Evolutionary conservation across 257 asterid genomes (phyloP), one percentile per base, ranked within the genome.

Genomic region (Capsicum baccatum): DNA sequence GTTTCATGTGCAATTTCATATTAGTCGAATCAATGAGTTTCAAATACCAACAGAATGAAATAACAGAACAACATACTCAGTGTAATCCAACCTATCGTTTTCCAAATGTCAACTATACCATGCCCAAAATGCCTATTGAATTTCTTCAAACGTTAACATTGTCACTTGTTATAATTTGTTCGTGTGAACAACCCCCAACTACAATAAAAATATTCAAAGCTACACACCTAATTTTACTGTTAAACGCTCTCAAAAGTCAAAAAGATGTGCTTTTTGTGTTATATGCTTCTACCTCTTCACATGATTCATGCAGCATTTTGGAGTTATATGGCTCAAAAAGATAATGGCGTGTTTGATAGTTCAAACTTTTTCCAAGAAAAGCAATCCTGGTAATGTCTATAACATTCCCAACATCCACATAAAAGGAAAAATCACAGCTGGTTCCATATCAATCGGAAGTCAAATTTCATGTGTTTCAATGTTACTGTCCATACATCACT

Each of bases 231-330:
- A 76, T 52, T 13, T 7, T 50, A 52, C 8, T 52, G 14, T 74
- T 50, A 3, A 15, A 15, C 26, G 33, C 82, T 54, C 44, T 5
- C 21, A 9, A 15, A 33, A 1, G 64, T 55, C 10, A 78, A 78
- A 78, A 52, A 33, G 33, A 78, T 14, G 1, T 55, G 64, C 5
- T 14, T 13, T 50, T 52, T 13, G 44, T 6, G 16, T 47, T 1
- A 1, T 37, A 81, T 21, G 66, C n/a, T 48, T 64, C 59, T n/a
- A 11, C 52, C 60, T 21, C 48, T 79, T 83, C 92, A 91, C 94
- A 48, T 70, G 86, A 85, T 88, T 88, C 89, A 83, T 79, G 89
- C n/a, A 13, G 66, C 47, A 55, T 52, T 83, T 21, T 83, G 83
- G 79, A 6, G 67, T 33, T 17, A 6, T 39, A 60, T 63, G 62